Evolutionary conservation across 176 grass and related monocot species (phyloP), one percentile per base, ranked within the genome.

Genomic region (Ampelocalamus luodianensis): DNA sequence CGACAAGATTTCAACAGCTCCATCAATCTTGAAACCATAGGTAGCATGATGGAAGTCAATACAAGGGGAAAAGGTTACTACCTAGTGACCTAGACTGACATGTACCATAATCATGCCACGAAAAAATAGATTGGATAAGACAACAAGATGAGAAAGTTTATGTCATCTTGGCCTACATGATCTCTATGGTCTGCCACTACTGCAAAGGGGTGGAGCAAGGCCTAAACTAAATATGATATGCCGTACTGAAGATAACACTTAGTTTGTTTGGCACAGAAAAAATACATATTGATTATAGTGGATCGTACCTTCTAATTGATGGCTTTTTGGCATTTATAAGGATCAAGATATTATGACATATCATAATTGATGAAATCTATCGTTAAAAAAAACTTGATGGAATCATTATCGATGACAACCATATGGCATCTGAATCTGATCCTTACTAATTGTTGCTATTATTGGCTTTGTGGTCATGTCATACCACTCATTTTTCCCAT

Each of bases 181-280:
- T 77, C 82, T 89, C 64, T 17, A 56, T 83, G 89, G 89, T 87
- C 79, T 79, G 84, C 67, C 88, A 87, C 79, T 87, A 87, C 34
- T 46, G 74, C 64, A 82, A 86, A 90, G 46, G 45, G 20, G 79
- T 81, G 49, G 37, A 81, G 72, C 67, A 82, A 77, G 26, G 74
- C 65, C 59, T 74, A 79, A 80, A 51, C 70, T 81, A 61, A 80
- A 59, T 50, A 65, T 38, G 48, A 60, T 73, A 86, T 87, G 66
- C 3, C 40, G 58, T 83, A 66, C 49, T 40, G 22, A 74, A 55
- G 26, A 74, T 65, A 58, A 23, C 50, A 80, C 15, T 74, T 74
- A 5, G 64, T 80, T 77, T 77, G 20, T 24, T 71, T 69, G 72
- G 56, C 5, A 71, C 17, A 58, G 23, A 45, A 65, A 78, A 55